Evolutionary conservation across 1,284 basidiomycete species (phyloP), one percentile per base, ranked within the genome.

Genomic region (Marasmius tenuissimus): DNA sequence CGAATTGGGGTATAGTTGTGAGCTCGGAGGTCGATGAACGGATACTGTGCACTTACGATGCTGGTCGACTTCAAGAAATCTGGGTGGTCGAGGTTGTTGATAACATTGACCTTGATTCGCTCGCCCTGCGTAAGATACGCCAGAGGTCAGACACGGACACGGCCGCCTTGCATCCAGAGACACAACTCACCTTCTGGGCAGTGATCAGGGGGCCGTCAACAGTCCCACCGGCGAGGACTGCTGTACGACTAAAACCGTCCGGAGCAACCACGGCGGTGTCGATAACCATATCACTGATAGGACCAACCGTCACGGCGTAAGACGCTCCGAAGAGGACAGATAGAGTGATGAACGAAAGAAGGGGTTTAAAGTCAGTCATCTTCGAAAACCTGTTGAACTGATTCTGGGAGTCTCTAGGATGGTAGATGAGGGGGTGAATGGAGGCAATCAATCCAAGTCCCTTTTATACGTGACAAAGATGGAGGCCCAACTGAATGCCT

Each of bases 171-270:
- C 14, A 45, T 5, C 14, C 14, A 18, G 18, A 45, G 18, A 45
- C 2, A 2, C 42, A 14, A 45, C 42, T 5, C 5, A 14, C 42
- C 42, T 45, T 45, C 4, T 45, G 14, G 5, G 14, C 42, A 18
- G 18, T 18, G 42, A 45, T 45, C 42, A 45, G 42, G 5, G 42
- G 42, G 5, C 42, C 42, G 18, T 2, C 18, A 18, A 45, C 5
- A 45, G 42, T 45, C 5, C 69, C 66, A 54, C 62, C 7, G 52
- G 63, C 65, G 2, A 65, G 45, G 14, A 64, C 62, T 56, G 66
- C n/a, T 59, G 66, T 73, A 57, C 77, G 68, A 27, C 59, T 67
- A 60, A 60, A 76, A 18, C 77, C 76, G 67, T 78, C 76, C 4
- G 77, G 75, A 1, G 72, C 65, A 22, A 77, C 65, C 33, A 61